A percentile compares a stretch with the other conserved stretches of the same genome.
Conservation (phyloP, 371 early-diverging fungal genomes). For the Lichtheimia ornata region DNA sequence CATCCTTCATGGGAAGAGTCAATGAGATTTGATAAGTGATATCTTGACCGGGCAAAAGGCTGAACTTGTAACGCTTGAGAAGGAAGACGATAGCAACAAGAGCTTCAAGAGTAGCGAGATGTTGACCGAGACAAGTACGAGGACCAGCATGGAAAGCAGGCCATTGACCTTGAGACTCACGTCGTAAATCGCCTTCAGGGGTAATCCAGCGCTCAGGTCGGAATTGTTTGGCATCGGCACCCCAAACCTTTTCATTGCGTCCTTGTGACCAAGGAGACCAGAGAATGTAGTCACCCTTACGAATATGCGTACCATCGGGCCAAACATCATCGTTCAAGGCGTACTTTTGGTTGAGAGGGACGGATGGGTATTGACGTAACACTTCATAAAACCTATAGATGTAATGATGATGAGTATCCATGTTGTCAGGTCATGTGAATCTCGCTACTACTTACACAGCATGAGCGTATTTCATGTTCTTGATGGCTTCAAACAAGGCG, state of each 20-base stretch:
- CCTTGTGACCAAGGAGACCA: slow-evolving; percentile 59
- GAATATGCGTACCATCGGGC: slow-evolving; percentile 67
- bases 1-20: slow-evolving; percentile 55
- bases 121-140: slow-evolving; percentile 32
- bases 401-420: slow-evolving; percentile 1
- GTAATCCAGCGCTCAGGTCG: slow-evolving; percentile 60
- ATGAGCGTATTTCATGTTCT: slow-evolving; percentile 59
- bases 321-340: slow-evolving; percentile 67
- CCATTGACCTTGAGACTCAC: slow-evolving; percentile 34
- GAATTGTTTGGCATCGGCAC: slow-evolving; percentile 58
- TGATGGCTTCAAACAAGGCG: slow-evolving; percentile 42
- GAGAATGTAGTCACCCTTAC: slow-evolving; percentile 51
- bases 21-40: slow-evolving; percentile 40
- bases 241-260: slow-evolving; percentile 56
- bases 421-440: slow-evolving; percentile 35
- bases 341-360: slow-evolving; percentile 66
- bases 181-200: slow-evolving; percentile 23
- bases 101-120: slow-evolving; percentile 56
- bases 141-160: slow-evolving; percentile 59
- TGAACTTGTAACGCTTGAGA: slow-evolving; percentile 47
- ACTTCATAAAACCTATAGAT: slow-evolving; percentile 54
- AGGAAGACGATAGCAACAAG: slow-evolving; percentile 49
- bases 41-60: slow-evolving; percentile 40
- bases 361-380: slow-evolving; percentile 70
- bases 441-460: slow-evolving; percentile 42